A percentile compares a stretch with the other conserved stretches of the same genome.
Evolutionary conservation across 2,329 filamentous ascomycete genomes (phyloP).

Genomic region (Leptodontidium sp.): DNA sequence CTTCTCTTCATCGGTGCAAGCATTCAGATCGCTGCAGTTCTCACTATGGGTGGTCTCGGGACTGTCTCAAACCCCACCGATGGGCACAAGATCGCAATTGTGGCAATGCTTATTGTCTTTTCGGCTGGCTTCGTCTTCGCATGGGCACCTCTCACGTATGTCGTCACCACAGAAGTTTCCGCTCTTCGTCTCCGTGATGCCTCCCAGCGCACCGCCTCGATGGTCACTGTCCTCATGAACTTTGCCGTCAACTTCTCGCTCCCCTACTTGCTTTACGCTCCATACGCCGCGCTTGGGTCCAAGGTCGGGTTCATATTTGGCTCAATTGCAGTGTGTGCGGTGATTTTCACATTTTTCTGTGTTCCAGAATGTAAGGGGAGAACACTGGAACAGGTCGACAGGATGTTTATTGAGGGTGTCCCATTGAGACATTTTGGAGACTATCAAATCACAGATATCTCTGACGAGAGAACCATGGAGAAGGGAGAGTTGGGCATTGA

Average conservation of each 20-base stretch:
- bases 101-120: background rate
- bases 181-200: slow-evolving; percentile 7
- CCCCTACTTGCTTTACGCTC: slow-evolving; percentile 13
- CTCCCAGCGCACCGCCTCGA: slow-evolving; percentile 8
- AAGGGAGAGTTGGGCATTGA: background rate
- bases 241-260: slow-evolving; percentile 11
- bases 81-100: slow-evolving; percentile 6
- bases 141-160: slow-evolving; percentile 11
- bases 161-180: slow-evolving; percentile 6
- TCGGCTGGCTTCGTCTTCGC: slow-evolving; percentile 12
- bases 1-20: slow-evolving; percentile 8
- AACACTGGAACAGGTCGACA: slow-evolving; percentile 19
- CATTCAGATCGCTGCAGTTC: slow-evolving; percentile 7
- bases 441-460: background rate
- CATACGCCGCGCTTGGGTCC: slow-evolving; percentile 2
- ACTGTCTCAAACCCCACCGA: slow-evolving; percentile 11
- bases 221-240: slow-evolving; percentile 12
- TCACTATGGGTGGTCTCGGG: slow-evolving; percentile 13
- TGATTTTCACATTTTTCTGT: slow-evolving; percentile 10
- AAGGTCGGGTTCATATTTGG: slow-evolving; percentile 10
- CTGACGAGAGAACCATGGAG: background rate
- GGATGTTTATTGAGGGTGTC: slow-evolving; percentile 12
- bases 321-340: background rate
- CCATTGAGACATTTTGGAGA: slow-evolving; percentile 12
- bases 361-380: slow-evolving; percentile 13